Conservation (phyloP, 345 rosid genomes). For the Capsella bursapastoris region DNA sequence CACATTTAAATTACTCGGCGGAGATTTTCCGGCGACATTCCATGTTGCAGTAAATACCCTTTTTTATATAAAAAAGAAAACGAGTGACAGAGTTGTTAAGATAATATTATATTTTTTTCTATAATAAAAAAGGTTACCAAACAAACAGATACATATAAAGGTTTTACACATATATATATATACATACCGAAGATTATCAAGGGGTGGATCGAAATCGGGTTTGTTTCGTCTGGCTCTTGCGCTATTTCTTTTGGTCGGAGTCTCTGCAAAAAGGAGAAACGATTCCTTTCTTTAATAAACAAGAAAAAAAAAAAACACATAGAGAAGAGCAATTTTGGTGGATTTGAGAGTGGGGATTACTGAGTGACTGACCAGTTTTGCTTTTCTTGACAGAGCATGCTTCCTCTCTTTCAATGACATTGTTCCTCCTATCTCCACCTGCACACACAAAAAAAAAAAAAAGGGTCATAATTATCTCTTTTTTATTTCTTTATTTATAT, state of each 20-base stretch:
- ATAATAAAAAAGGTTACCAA: no score
- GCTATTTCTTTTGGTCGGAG: constrained; percentile 54
- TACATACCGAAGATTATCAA: constrained; percentile 43
- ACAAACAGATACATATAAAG: no score
- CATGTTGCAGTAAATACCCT: constrained; percentile 96
- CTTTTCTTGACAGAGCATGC: constrained; percentile 89
- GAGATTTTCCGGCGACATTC: constrained; percentile 98
- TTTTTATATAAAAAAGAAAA: neutral
- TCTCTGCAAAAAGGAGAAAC: constrained; percentile 46
- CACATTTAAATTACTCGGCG: constrained; percentile 78
- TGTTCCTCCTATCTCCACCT: constrained; percentile 77
- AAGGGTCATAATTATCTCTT: neutral
- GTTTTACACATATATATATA: no score
- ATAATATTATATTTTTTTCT: no score
- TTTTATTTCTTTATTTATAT: no score
- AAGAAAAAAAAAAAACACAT: no score
- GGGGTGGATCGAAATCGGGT: constrained; percentile 64
- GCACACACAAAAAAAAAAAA: constrained; percentile 38
- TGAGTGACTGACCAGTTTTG: constrained; percentile 68
- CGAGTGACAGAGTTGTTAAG: no score
- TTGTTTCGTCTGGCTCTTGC: constrained; percentile 61
- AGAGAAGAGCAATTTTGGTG: no score
- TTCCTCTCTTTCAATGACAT: constrained; percentile 65
- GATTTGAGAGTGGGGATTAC: no score
- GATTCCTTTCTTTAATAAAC: neutral